These are phyloP conservation scores for Rhynchospora pubera DNA, from an alignment of 176 grass and related monocot species.

Conservation along the genomic window DNA sequence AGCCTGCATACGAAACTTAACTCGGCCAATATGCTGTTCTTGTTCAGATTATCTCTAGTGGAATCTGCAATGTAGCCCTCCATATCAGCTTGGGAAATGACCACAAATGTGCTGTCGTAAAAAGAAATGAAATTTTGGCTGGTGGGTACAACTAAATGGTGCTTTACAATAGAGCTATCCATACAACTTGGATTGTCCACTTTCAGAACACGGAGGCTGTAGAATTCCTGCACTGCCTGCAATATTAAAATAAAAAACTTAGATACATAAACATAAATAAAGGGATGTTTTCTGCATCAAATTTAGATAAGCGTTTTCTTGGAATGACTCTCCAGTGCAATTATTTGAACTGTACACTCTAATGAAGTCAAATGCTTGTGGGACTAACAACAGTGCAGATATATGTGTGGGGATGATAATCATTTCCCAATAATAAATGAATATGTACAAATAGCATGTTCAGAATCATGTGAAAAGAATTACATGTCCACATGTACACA, in stretches of 20 bases:
- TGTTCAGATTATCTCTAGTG: slow-evolving; percentile 32
- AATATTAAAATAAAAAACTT: not conserved
- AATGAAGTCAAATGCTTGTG: not conserved
- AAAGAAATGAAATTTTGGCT: slow-evolving; percentile 43
- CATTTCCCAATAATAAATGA: not conserved
- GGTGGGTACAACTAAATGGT: slow-evolving; percentile 25
- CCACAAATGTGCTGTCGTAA: slow-evolving; percentile 60
- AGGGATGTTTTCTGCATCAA: not conserved
- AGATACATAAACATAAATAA: not conserved
- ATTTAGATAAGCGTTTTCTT: not conserved
- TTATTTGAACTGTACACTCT: not conserved
- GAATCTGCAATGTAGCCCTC: slow-evolving; percentile 50
- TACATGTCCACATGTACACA: not conserved
- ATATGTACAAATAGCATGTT: slow-evolving; percentile 3
- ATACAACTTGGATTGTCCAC: slow-evolving; percentile 1
- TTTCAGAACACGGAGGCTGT: slow-evolving; percentile 54
- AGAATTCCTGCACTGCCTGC: slow-evolving; percentile 76
- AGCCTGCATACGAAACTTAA: slow-evolving; percentile 71
- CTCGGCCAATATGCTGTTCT: slow-evolving; percentile 47
- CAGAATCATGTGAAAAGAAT: not conserved
- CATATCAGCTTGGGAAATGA: slow-evolving; percentile 74
- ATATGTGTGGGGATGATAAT: not conserved
- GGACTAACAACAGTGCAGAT: not conserved
- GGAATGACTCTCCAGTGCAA: not conserved
- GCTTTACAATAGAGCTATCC: slow-evolving; percentile 30